phyloP scores from a whole-genome alignment of 1,284 basidiomycete species.

The Moniliella sp. region DNA sequence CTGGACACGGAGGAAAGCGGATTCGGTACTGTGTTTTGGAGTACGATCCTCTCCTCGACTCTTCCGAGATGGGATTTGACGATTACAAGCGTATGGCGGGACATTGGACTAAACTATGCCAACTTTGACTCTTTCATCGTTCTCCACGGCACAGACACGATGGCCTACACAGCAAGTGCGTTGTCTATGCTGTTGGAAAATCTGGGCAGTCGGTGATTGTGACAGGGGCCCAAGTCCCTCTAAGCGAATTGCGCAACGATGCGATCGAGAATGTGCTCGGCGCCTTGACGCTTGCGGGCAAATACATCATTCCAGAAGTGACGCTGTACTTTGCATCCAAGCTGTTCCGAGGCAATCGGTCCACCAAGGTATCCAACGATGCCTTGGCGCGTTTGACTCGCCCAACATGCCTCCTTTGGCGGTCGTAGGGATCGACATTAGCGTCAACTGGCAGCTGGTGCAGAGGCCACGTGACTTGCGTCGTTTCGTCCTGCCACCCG shows the following conservation, averaged over 20 bases:
- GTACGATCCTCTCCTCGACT: conserved; percentile 47
- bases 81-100: conserved; percentile 25
- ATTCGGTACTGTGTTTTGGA: conserved; percentile 21
- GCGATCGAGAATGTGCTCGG: conserved; percentile 44
- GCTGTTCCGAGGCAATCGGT: conserved; percentile 60
- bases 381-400: conserved; percentile 67
- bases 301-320: conserved; percentile 60
- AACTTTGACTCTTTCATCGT: conserved; percentile 71
- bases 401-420: conserved; percentile 67
- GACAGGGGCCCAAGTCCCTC: conserved; percentile 74
- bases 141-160: conserved; percentile 53
- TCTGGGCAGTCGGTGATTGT: conserved; percentile 61
- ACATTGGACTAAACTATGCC: conserved; percentile 68
- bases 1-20: conserved; percentile 9
- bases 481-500: conserved; percentile 55
- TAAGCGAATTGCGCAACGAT: conserved; percentile 68
- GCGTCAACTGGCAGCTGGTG: conserved; percentile 15
- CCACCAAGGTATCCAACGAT: conserved; percentile 56
- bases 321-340: conserved; percentile 71
- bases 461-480: conserved; percentile 53
- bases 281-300: conserved; percentile 63
- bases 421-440: conserved; percentile 64
- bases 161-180: conserved; percentile 64
- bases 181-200: conserved; percentile 73
- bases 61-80: conserved; percentile 56